Percentiles rank a stretch among this genome's conserved stretches.
Conservation (phyloP, 2,329 filamentous ascomycete species). For the Calonectria pseudoreteaudii region DNA sequence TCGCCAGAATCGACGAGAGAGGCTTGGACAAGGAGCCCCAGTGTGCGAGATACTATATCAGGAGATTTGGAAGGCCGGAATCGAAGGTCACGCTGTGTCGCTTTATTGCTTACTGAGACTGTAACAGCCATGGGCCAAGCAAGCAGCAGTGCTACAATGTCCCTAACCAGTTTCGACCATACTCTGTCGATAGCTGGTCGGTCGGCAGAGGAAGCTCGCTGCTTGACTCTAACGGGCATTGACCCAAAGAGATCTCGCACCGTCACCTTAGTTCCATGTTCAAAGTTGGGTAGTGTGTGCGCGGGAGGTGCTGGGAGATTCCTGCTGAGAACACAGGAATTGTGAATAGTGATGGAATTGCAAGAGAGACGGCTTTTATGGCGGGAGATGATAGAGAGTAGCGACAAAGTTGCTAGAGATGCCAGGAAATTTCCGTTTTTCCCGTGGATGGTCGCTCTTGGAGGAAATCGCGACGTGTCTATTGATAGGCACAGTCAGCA, state of each 20-base stretch:
- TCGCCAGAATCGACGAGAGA: constrained; percentile 68
- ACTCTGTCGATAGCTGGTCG: constrained; percentile 67
- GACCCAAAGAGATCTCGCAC: constrained; percentile 88
- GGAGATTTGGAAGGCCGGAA: constrained; percentile 46
- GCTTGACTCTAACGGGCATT: constrained; percentile 91
- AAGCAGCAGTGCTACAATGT: constrained; percentile 74
- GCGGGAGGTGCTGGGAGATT: constrained; percentile 70
- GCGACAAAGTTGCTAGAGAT: constrained; percentile 79
- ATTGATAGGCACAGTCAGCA: constrained; percentile 23
- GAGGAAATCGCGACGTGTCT: constrained; percentile 84
- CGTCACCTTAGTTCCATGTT: constrained; percentile 80
- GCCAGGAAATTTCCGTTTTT: constrained; percentile 80
- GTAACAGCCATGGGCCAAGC: constrained; percentile 71
- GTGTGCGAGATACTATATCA: constrained; percentile 41
- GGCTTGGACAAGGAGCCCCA: constrained; percentile 73
- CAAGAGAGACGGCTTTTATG: constrained; percentile 70
- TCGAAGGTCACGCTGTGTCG: constrained; percentile 50
- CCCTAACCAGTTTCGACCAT: constrained; percentile 72
- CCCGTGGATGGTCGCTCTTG: constrained; percentile 67
- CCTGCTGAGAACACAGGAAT: constrained; percentile 73
- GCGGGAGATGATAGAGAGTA: constrained; percentile 82
- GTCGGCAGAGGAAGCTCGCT: constrained; percentile 70
- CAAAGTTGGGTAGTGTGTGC: constrained; percentile 65
- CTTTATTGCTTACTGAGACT: constrained; percentile 68
- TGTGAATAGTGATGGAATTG: constrained; percentile 77